Conservation (phyloP, 345 rosid species). For the Eucalyptus cloeziana region DNA sequence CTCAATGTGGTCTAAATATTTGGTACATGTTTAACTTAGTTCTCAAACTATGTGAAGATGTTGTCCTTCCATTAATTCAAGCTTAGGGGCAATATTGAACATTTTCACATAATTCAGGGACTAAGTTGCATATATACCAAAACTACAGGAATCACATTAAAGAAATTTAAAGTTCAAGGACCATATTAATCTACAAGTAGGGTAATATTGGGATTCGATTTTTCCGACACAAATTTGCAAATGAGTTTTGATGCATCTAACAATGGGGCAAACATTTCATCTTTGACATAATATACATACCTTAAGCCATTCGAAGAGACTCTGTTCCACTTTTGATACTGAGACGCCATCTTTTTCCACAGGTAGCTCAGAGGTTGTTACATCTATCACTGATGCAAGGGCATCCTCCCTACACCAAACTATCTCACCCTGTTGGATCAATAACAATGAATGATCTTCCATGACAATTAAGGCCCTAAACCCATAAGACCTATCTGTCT, state of each 20-base stretch:
- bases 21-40: too few relatives aligned
- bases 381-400: conserved; percentile 84
- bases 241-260: neutral
- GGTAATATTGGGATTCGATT: neutral
- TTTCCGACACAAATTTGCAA: neutral
- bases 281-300: conserved; percentile 17
- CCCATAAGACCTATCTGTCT: conserved; percentile 92
- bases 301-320: conserved; percentile 94
- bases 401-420: conserved; percentile 99
- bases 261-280: neutral
- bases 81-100: too few relatives aligned
- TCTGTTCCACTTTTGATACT: conserved; percentile 90
- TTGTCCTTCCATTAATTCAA: too few relatives aligned
- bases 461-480: conserved; percentile 93
- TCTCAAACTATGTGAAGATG: too few relatives aligned
- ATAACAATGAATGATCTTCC: conserved; percentile 96
- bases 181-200: neutral
- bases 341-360: conserved; percentile 81
- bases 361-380: conserved; percentile 81
- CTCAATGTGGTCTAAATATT: too few relatives aligned
- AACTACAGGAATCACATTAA: neutral
- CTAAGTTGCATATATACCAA: neutral
- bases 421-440: conserved; percentile 84
- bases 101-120: neutral
- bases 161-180: neutral